Conservation (phyloP, 2,329 filamentous ascomycete species). For the Mycocentrospora acerina region DNA sequence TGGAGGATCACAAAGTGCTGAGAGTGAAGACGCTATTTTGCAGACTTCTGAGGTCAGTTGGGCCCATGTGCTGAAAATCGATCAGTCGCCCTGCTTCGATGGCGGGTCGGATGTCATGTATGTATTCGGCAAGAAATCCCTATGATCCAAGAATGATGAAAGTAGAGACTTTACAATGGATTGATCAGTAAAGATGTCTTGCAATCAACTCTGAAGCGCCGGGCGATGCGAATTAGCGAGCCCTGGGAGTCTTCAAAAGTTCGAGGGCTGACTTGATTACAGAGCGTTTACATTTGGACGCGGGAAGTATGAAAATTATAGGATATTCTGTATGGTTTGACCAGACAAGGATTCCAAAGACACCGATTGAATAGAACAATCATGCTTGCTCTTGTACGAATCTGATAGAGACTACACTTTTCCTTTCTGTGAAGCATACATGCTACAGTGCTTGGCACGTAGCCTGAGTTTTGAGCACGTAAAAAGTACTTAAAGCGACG, state of each 20-base stretch:
- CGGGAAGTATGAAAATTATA: constrained; percentile 10
- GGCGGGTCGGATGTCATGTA: too few relatives aligned
- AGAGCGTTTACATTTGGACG: constrained; percentile 15
- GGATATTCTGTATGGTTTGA: constrained; percentile 5
- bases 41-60: constrained; percentile 4
- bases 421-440: constrained; percentile 22
- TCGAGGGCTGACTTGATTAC: too few relatives aligned
- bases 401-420: constrained; percentile 4
- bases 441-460: constrained; percentile 18
- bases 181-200: constrained; percentile 11
- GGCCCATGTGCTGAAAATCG: background rate
- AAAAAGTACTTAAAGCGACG: constrained; percentile 12
- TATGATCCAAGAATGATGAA: constrained; percentile 16
- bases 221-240: constrained; percentile 2
- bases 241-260: too few relatives aligned
- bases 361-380: background rate
- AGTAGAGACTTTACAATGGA: constrained; percentile 14
- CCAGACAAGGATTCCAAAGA: constrained; percentile 15
- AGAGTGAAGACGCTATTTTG: constrained; percentile 3
- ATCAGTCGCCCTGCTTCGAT: too few relatives aligned
- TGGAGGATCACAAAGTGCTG: constrained; percentile 3
- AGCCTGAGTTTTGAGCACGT: constrained; percentile 7
- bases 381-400: constrained; percentile 8
- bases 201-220: constrained; percentile 13
- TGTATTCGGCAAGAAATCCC: constrained; percentile 6